Evolutionary conservation across 1,284 basidiomycete species (phyloP).

Genomic region (Anthracocystis walkeri): DNA sequence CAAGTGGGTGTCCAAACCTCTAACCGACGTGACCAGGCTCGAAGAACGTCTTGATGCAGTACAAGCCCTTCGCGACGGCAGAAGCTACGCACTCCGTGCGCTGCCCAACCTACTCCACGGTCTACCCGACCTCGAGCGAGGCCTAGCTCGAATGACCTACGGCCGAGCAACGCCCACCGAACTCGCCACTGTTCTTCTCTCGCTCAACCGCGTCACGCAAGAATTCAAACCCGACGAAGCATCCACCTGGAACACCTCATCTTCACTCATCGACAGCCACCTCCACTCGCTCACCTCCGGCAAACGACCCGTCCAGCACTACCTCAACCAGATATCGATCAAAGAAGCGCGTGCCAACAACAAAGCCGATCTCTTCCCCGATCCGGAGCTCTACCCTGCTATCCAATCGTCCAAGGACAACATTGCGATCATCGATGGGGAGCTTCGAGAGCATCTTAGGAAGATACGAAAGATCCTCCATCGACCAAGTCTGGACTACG

Average conservation of each 20-base stretch:
- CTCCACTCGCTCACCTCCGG: constrained; percentile 79
- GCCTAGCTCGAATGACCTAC: constrained; percentile 88
- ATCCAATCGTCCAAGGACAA: constrained; percentile 74
- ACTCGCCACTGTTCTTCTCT: constrained; percentile 80
- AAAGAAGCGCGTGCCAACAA: constrained; percentile 78
- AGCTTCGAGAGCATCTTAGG: constrained; percentile 81
- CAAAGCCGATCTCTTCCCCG: constrained; percentile 81
- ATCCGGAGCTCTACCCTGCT: constrained; percentile 78
- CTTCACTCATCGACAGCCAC: constrained; percentile 79
- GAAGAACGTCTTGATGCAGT: constrained; percentile 84
- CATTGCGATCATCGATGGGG: constrained; percentile 77
- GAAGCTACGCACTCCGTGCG: constrained; percentile 72
- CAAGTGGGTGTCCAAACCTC: constrained; percentile 87
- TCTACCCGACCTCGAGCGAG: constrained; percentile 88
- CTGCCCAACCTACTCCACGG: constrained; percentile 75
- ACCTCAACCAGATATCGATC: constrained; percentile 75
- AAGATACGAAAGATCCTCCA: constrained; percentile 78
- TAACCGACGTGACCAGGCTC: constrained; percentile 78
- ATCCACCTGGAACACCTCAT: constrained; percentile 12
- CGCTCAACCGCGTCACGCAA: constrained; percentile 79
- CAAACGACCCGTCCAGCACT: constrained; percentile 72
- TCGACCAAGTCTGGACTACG: constrained; percentile 82
- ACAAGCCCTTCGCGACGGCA: constrained; percentile 78
- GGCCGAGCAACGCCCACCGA: constrained; percentile 85
- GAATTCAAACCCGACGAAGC: constrained; percentile 75